Evolutionary conservation across 306 rosid genomes (phyloP).

Genomic region (Oxytropis ochrocephala): DNA sequence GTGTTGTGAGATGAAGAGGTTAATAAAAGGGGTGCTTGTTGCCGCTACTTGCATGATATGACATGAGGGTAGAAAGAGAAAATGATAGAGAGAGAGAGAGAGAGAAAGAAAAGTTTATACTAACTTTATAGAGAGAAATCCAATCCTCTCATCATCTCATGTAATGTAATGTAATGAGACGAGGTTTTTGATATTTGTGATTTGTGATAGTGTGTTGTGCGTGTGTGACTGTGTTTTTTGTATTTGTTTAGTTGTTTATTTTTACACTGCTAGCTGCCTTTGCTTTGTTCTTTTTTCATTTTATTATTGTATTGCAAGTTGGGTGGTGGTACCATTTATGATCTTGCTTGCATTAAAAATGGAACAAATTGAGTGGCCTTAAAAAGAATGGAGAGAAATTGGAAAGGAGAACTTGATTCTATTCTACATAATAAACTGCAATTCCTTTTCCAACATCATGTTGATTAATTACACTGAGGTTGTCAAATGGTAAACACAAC

Average conservation of each 20-base stretch:
- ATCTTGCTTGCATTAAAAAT: constrained; percentile 3
- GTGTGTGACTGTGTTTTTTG: neutral
- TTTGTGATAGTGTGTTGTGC: neutral
- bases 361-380: constrained; percentile 8
- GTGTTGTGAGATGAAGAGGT: constrained; percentile 41
- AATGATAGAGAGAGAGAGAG: neutral
- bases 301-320: neutral
- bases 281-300: neutral
- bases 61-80: constrained; percentile 35
- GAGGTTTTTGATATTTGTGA: constrained; percentile 41
- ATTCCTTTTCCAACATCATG: neutral
- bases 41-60: constrained; percentile 67
- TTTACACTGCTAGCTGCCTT: neutral
- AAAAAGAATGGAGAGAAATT: neutral
- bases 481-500: too few species aligned
- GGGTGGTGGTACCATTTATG: constrained; percentile 3
- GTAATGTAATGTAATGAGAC: constrained; percentile 20
- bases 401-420: constrained; percentile 16
- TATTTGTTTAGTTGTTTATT: neutral
- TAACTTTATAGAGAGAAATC: constrained; percentile 21
- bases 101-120: constrained; percentile 18
- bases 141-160: constrained; percentile 38
- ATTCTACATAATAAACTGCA: constrained; percentile 21
- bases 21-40: constrained; percentile 26
- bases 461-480: too few species aligned